Conservation (phyloP, 176 grass and related monocot genomes). For the Dendrocalamus sinicus region DNA sequence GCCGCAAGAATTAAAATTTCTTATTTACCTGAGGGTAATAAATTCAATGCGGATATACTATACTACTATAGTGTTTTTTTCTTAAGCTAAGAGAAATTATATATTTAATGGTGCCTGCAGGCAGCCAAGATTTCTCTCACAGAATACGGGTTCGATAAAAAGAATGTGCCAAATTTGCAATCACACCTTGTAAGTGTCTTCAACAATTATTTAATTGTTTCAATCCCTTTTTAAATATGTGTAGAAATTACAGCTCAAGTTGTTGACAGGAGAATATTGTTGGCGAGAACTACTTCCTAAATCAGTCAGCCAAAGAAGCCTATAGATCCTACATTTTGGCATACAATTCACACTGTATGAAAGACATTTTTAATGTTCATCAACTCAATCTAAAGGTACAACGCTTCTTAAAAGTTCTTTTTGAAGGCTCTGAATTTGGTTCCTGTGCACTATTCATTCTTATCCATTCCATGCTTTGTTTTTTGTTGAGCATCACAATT, state of each 20-base stretch:
- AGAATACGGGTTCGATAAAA: constrained; percentile 84
- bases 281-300: constrained; percentile 81
- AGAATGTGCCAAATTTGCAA: constrained; percentile 90
- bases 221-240: background rate
- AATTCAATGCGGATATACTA: background rate
- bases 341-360: constrained; percentile 94
- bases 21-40: constrained; percentile 82
- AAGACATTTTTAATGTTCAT: constrained; percentile 92
- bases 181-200: constrained; percentile 78
- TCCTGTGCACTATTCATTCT: background rate
- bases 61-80: background rate
- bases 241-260: constrained; percentile 29
- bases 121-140: constrained; percentile 88
- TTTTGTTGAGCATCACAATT: constrained; percentile 15
- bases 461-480: background rate
- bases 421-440: background rate
- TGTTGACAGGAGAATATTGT: constrained; percentile 82
- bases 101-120: constrained; percentile 53
- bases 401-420: constrained; percentile 24
- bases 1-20: constrained; percentile 89
- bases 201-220: constrained; percentile 1
- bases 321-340: constrained; percentile 87
- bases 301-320: constrained; percentile 93
- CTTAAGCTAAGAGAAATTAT: constrained; percentile 16
- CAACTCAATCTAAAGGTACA: constrained; percentile 88